These are phyloP conservation scores for Teratosphaeria zuluensis DNA, from an alignment of 2,329 filamentous ascomycete genomes.

Conservation along the genomic window DNA sequence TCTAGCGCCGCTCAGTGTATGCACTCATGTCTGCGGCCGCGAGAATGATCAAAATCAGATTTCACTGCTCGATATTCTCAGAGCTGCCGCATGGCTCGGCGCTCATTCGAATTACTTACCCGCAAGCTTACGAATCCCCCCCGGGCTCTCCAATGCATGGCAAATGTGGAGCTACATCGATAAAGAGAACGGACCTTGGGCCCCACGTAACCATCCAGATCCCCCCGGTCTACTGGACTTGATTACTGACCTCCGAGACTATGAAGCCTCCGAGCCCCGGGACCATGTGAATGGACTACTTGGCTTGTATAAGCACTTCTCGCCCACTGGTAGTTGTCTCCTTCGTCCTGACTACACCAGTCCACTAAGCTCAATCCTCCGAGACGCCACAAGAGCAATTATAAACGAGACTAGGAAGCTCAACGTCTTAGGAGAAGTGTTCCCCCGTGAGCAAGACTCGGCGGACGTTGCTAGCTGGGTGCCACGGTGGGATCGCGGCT, in stretches of 20 bases:
- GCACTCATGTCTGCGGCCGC: not conserved
- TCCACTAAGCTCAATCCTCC: not conserved
- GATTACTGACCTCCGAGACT: not conserved
- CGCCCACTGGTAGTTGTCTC: not conserved
- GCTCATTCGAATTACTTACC: not conserved
- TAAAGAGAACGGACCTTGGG: not conserved
- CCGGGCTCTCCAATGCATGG: not conserved
- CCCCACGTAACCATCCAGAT: not conserved
- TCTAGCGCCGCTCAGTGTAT: not conserved
- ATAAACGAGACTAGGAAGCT: not conserved
- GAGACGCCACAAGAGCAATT: not conserved
- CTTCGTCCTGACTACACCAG: not conserved
- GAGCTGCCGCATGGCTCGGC: not conserved
- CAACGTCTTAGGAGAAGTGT: not conserved
- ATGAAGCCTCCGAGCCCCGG: not conserved
- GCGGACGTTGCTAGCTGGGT: not conserved
- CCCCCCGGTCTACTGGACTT: too few relatives aligned
- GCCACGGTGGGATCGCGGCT: not conserved
- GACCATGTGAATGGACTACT: not conserved
- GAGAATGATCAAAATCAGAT: not conserved
- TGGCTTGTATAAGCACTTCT: not conserved
- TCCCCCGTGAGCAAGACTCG: not conserved
- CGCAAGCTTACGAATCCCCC: not conserved
- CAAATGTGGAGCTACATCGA: not conserved
- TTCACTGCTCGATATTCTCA: not conserved